Evolutionary conservation across 768 basidiomycete genomes (phyloP), one percentile per base, ranked within the genome.

Genomic region (Omphalotus guepiniiformis): DNA sequence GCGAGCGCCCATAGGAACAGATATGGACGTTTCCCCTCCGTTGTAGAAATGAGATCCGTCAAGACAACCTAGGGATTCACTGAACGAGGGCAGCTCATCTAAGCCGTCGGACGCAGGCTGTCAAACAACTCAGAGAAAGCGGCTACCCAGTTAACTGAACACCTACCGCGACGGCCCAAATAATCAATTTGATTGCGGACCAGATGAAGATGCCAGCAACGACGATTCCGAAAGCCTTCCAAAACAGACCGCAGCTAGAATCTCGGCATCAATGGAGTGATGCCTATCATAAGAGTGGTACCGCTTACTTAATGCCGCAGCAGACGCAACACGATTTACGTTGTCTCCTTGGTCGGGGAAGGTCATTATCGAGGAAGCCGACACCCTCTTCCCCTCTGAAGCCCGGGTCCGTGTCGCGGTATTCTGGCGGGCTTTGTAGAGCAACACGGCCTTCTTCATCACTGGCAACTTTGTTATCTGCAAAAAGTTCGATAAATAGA

Each of bases 181-280:
- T 53, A 26, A 75, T 52, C 13, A 78, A 60, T 51, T 69, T 74
- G 55, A 74, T 62, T 1, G 63, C 63, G 49, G 70, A 66, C 64
- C 71, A 78, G 3, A 71, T 48, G 3, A 68, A 47, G 37, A 72
- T 66, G 13, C 74, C 52, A 16, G 62, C 59, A 3, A 68, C 48
- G n/a, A 79, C 74, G 38, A 81, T 72, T 18, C 70, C 78, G 42
- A 79, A 63, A 2, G 74, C 75, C 55, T 78, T 82, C 69, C 73
- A 80, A 58, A 80, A 72, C 11, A 79, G 60, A 26, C 64, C 63
- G 53, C 76, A 79, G 51, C 79, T 80, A 45, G n/a, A 19, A 21
- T 19, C n/a, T n/a, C n/a, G n/a, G n/a, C n/a, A n/a, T 5, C 12
- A 7, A 39, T 11, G 28, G 1, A 36, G 26, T 18, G 7, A 46